These are phyloP conservation scores for Trichoderma aggressivum DNA, from an alignment of 2,329 filamentous ascomycete species.

Conservation along the genomic window DNA sequence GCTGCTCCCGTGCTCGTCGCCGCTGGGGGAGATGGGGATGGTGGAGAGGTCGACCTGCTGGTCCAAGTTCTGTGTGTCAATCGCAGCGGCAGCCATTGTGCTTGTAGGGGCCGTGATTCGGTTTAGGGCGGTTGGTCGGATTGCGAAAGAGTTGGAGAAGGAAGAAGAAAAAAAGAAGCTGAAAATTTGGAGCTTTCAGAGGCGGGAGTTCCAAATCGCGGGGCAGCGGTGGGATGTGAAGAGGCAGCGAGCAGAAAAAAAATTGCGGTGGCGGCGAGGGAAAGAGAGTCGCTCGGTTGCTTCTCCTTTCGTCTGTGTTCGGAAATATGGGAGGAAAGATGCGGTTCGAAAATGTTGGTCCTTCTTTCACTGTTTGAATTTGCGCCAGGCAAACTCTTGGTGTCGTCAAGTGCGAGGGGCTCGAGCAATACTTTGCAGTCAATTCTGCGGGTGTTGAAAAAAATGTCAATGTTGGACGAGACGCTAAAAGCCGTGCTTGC, in stretches of 20 bases:
- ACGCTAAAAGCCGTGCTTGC: neutral
- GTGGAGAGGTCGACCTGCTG: constrained; percentile 65
- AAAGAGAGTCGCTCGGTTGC: constrained; percentile 28
- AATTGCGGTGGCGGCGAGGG: constrained; percentile 24
- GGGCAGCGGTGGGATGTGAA: constrained; percentile 26
- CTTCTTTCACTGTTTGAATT: constrained; percentile 26
- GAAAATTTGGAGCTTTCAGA: neutral
- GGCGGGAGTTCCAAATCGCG: constrained; percentile 26
- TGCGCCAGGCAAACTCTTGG: constrained; percentile 40
- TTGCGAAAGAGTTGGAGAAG: neutral
- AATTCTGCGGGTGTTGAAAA: neutral
- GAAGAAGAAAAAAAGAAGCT: neutral
- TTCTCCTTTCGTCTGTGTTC: constrained; percentile 25
- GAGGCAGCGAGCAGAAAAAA: constrained; percentile 17
- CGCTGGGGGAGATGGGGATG: constrained; percentile 63
- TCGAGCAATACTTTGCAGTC: neutral
- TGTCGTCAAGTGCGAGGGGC: constrained; percentile 2
- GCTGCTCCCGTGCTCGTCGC: constrained; percentile 44
- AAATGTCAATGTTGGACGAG: neutral
- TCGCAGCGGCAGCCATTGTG: constrained; percentile 37
- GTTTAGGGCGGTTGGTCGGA: neutral
- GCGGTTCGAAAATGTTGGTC: neutral
- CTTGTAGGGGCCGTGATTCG: neutral
- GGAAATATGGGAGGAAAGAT: neutral
- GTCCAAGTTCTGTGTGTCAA: constrained; percentile 38